Evolutionary conservation across 1,284 basidiomycete genomes (phyloP).

Genomic region (Ustilago bromivora): DNA sequence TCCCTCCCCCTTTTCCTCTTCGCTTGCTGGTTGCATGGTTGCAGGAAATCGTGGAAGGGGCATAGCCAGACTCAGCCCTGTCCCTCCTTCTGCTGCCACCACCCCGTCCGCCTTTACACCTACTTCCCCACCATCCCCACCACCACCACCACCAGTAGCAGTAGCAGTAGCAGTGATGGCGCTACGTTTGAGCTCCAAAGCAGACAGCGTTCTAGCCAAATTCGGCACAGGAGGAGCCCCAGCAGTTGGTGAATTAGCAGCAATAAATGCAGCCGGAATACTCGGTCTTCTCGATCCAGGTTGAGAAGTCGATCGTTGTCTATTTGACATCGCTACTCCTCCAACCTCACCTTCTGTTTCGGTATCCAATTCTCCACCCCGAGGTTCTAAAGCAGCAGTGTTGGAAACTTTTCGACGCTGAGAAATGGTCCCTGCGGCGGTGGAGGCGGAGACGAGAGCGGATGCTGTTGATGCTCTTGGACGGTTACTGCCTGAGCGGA

Average conservation of each 20-base stretch:
- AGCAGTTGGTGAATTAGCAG: constrained; percentile 11
- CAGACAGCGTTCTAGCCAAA: constrained; percentile 52
- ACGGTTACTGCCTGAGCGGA: constrained; percentile 21
- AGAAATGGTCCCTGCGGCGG: constrained; percentile 49
- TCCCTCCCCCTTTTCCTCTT: background rate
- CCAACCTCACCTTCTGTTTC: constrained; percentile 8
- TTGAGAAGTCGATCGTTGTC: constrained; percentile 57
- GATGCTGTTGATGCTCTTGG: constrained; percentile 38
- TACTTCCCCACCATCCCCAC: too few relatives aligned
- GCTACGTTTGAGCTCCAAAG: constrained; percentile 28
- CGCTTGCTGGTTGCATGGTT: background rate
- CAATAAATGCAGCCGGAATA: constrained; percentile 52
- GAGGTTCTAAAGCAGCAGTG: background rate
- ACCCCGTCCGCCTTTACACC: too few relatives aligned
- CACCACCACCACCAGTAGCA: too few relatives aligned
- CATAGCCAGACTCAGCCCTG: constrained; percentile 20
- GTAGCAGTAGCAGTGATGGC: constrained; percentile 1
- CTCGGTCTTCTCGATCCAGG: constrained; percentile 50
- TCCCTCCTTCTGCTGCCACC: too few relatives aligned
- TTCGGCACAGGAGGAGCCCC: constrained; percentile 46
- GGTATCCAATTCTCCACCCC: constrained; percentile 1
- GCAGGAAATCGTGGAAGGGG: constrained; percentile 26
- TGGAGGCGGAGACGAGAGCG: constrained; percentile 39
- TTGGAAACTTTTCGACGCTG: constrained; percentile 42
- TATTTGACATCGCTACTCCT: constrained; percentile 14